These are phyloP conservation scores for Kluyveromyces sp. DNA, from an alignment of 1,139 yeast species.

Conservation along the genomic window DNA sequence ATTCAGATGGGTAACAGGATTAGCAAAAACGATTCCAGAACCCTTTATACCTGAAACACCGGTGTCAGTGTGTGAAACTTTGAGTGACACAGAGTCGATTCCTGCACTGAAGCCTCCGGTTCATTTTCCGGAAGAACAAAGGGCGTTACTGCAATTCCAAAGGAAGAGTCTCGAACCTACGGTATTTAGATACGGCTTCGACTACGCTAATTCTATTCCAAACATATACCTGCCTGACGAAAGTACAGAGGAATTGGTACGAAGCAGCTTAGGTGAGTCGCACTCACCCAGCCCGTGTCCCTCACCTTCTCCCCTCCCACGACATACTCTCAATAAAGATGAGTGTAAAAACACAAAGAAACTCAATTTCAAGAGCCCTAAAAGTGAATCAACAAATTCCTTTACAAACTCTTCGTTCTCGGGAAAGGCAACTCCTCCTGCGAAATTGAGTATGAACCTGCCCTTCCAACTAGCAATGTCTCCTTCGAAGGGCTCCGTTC, in stretches of 20 bases:
- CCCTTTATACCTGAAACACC: too few species aligned
- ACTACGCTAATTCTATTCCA: not conserved
- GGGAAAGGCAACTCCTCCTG: too few species aligned
- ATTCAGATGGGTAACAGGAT: too few species aligned
- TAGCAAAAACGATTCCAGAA: too few species aligned
- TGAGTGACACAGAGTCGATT: too few species aligned
- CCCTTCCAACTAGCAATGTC: not conserved
- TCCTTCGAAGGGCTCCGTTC: not conserved
- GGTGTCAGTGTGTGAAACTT: too few species aligned
- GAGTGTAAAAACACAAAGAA: not conserved
- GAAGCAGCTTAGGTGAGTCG: not conserved
- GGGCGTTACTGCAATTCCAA: slow-evolving; percentile 21
- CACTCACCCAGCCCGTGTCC: not conserved
- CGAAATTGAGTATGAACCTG: not conserved
- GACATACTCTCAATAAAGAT: not conserved
- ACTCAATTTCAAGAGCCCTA: not conserved
- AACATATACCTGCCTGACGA: not conserved
- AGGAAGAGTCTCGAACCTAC: slow-evolving; percentile 14
- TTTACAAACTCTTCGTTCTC: too few species aligned
- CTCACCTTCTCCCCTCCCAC: not conserved
- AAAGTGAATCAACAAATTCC: too few species aligned
- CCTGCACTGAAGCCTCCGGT: not conserved
- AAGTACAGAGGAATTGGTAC: not conserved
- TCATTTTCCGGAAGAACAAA: slow-evolving; percentile 9
- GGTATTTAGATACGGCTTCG: slow-evolving; percentile 7